Evolutionary conservation across 768 basidiomycete genomes (phyloP), one percentile per base, ranked within the genome.

Genomic region (Hericium coralloides): DNA sequence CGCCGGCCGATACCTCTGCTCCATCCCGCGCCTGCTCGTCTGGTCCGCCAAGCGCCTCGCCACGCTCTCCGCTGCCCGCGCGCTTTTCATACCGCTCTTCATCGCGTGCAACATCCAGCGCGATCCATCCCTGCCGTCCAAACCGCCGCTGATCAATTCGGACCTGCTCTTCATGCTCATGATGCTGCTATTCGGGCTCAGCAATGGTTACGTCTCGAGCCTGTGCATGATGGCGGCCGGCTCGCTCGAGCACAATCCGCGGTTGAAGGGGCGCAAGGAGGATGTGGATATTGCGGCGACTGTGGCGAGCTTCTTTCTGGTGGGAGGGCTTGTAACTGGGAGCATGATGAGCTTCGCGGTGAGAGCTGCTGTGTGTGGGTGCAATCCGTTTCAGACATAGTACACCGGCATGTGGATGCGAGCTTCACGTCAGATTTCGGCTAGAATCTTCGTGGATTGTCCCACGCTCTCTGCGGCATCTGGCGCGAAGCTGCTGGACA

Each of bases 201-300:
- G 88, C 9, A 93, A 90, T 61, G 94, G 93, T 41, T 92, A 88
- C 66, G 71, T 93, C 26, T 82, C 83, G 12, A 88, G 85, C 59
- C 61, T 88, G 56, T 84, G 84, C 66, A 83, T 92, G 81, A 92
- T 95, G 74, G 76, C 87, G 31, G 89, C 85, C 10, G 82, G 92
- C 2, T 92, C 90, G 2, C 70, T 90, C 2, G 81, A 85, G 59
- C 86, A 92, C 64, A 95, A 95, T 65, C 83, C 83, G 15, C 75
- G 78, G 45, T 69, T 95, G 52, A 77, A 81, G 61, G 85, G 86
- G 7, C 74, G 80, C 47, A 75, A 76, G 51, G 85, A 89, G 58
- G 89, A 95, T 64, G 87, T 93, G 22, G 92, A 95, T 64, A 76
- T 88, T 12, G 91, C 91, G 4, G 92, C 92, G 4, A 89, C 88